A percentile compares a stretch with the other conserved stretches of the same genome.
Evolutionary conservation across 495 filamentous ascomycete species (phyloP).

Genomic region (Annulohypoxylon nitens): DNA sequence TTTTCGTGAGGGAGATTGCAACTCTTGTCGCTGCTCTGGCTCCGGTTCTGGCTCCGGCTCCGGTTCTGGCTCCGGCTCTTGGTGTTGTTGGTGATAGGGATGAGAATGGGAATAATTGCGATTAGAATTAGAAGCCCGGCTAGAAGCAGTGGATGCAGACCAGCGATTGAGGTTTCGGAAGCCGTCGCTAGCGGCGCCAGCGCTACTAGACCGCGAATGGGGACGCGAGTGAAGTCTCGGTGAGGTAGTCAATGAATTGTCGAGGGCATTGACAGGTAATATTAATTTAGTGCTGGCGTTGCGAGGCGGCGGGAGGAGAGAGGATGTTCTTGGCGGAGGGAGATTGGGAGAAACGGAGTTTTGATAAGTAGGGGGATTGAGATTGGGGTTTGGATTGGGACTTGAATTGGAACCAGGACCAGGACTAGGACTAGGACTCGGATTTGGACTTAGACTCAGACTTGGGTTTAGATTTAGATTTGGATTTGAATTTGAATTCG

Average conservation of each 20-base stretch:
- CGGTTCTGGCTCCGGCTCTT: not conserved
- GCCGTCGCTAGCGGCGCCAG: slow-evolving; percentile 69
- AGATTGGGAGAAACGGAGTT: slow-evolving; percentile 15
- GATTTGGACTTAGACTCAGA: not conserved
- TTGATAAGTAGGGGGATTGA: slow-evolving; percentile 25
- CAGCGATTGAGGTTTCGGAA: slow-evolving; percentile 83
- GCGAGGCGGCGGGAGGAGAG: slow-evolving; percentile 53
- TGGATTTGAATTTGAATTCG: not conserved
- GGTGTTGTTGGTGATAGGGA: slow-evolving; percentile 1
- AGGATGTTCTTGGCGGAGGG: slow-evolving; percentile 53
- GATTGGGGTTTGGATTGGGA: not conserved
- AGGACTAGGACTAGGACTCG: slow-evolving; percentile 18
- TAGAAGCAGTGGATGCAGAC: slow-evolving; percentile 83
- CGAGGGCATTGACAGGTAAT: slow-evolving; percentile 36
- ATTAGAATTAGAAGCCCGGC: slow-evolving; percentile 67
- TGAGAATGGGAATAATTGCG: slow-evolving; percentile 44
- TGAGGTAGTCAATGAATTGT: slow-evolving; percentile 14
- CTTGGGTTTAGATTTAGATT: not conserved
- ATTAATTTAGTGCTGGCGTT: slow-evolving; percentile 48
- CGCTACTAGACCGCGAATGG: slow-evolving; percentile 60
- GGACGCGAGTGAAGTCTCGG: slow-evolving; percentile 23
- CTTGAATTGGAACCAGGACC: not conserved
- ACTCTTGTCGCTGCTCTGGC: slow-evolving; percentile 13
- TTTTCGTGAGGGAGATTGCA: slow-evolving; percentile 47
- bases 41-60: slow-evolving; percentile 11